phyloP scores from a whole-genome alignment of 768 basidiomycete species.

The Favolaschia claudopus region DNA sequence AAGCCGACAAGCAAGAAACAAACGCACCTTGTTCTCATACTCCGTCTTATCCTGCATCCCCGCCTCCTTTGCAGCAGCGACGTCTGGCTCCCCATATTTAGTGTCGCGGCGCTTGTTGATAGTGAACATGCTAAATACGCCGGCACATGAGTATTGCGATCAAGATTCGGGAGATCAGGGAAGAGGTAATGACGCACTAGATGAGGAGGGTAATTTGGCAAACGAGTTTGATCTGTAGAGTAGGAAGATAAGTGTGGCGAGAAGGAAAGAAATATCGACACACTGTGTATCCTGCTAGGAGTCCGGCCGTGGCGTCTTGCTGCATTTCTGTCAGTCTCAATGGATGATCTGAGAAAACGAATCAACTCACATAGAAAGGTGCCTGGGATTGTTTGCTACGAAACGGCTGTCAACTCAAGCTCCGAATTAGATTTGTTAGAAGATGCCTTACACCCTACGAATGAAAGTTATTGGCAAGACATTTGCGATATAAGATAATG shows the following conservation, averaged over 20 bases:
- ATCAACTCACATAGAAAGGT: constrained; percentile 22
- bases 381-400: constrained; percentile 25
- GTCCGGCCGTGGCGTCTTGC: constrained; percentile 25
- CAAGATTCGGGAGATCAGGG: neutral
- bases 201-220: constrained; percentile 22
- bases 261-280: no score
- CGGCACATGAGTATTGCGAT: neutral
- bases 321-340: neutral
- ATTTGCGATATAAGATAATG: neutral
- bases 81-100: constrained; percentile 23
- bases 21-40: constrained; percentile 27
- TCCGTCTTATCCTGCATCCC: constrained; percentile 33
- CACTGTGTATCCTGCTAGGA: constrained; percentile 24
- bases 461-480: neutral
- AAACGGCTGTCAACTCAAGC: neutral
- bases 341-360: no score
- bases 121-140: constrained; percentile 13
- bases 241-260: neutral
- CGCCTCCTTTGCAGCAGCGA: constrained; percentile 25
- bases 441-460: constrained; percentile 16
- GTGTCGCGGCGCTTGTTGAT: constrained; percentile 21
- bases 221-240: constrained; percentile 23
- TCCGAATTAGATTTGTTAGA: no score
- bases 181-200: constrained; percentile 6
- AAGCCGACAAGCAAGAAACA: neutral